These are phyloP conservation scores for Chlorella sorokiniana DNA, from an alignment of 139 green algal genomes.

Conservation along the genomic window DNA sequence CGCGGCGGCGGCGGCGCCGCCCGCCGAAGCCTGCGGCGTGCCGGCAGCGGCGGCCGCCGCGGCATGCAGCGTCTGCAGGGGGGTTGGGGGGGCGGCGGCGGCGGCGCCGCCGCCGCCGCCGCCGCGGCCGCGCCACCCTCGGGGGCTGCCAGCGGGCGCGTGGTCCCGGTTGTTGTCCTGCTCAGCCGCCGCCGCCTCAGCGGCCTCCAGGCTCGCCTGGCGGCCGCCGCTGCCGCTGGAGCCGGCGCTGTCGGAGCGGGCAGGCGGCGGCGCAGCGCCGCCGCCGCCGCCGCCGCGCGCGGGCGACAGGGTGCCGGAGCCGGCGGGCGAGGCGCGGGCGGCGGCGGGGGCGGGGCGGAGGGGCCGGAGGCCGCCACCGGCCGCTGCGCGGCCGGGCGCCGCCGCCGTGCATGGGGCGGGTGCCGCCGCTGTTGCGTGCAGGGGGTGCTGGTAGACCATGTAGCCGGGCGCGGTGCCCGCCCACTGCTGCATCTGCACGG, in stretches of 20 bases:
- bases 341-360: background rate
- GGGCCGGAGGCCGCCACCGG: background rate
- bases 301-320: too few relatives aligned
- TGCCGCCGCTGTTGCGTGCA: background rate
- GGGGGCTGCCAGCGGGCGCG: background rate
- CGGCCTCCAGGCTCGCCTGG: background rate
- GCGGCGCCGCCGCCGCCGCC: background rate
- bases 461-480: slow-evolving; percentile 24
- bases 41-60: too few relatives aligned
- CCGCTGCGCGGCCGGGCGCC: too few relatives aligned
- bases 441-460: slow-evolving; percentile 26
- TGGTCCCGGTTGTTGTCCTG: background rate
- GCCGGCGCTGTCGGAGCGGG: background rate
- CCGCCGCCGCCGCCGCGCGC: background rate
- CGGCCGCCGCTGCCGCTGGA: background rate
- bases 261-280: too few relatives aligned
- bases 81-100: too few relatives aligned
- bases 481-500: slow-evolving; percentile 20
- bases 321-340: too few relatives aligned
- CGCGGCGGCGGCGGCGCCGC: background rate
- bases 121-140: background rate
- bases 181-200: background rate
- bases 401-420: background rate
- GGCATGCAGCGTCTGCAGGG: too few relatives aligned
- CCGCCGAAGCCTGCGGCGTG: too few relatives aligned